Percentiles rank a stretch among this genome's conserved stretches.
Evolutionary conservation across 129 eudicot species (phyloP).

Genomic region (Centaurea solstitialis): DNA sequence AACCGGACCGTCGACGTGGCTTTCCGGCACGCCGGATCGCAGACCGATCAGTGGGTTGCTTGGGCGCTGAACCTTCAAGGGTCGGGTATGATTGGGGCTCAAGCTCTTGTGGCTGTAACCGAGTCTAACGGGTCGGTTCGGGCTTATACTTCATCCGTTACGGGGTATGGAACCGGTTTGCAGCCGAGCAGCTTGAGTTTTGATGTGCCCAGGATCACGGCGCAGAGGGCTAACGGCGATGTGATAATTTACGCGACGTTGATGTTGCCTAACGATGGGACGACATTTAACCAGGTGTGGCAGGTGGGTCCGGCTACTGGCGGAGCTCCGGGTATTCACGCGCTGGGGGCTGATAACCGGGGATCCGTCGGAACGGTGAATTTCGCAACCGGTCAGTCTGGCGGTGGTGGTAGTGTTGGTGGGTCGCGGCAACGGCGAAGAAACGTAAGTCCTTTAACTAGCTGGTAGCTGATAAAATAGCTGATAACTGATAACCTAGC

Average conservation of each 20-base stretch:
- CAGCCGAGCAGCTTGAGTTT: slow-evolving; percentile 42
- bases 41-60: slow-evolving; percentile 51
- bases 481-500: too few species aligned
- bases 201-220: slow-evolving; percentile 35
- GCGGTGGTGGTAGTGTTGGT: slow-evolving; percentile 34
- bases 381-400: slow-evolving; percentile 49
- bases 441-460: slow-evolving; percentile 55
- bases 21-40: slow-evolving; percentile 39
- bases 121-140: slow-evolving; percentile 31
- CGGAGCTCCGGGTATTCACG: slow-evolving; percentile 41
- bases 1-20: slow-evolving; percentile 56
- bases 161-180: not conserved
- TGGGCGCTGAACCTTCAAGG: slow-evolving; percentile 53
- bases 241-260: slow-evolving; percentile 67
- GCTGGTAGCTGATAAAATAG: too few species aligned
- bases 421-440: slow-evolving; percentile 48
- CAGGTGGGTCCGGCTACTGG: slow-evolving; percentile 56
- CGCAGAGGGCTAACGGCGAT: slow-evolving; percentile 34
- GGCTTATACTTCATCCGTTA: slow-evolving; percentile 43
- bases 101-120: slow-evolving; percentile 46
- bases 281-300: slow-evolving; percentile 82
- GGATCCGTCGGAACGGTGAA: slow-evolving; percentile 50
- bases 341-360: slow-evolving; percentile 13
- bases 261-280: slow-evolving; percentile 44
- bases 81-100: slow-evolving; percentile 44